phyloP scores from a whole-genome alignment of 371 early-diverging fungal species.

The Mortierella sp. region DNA sequence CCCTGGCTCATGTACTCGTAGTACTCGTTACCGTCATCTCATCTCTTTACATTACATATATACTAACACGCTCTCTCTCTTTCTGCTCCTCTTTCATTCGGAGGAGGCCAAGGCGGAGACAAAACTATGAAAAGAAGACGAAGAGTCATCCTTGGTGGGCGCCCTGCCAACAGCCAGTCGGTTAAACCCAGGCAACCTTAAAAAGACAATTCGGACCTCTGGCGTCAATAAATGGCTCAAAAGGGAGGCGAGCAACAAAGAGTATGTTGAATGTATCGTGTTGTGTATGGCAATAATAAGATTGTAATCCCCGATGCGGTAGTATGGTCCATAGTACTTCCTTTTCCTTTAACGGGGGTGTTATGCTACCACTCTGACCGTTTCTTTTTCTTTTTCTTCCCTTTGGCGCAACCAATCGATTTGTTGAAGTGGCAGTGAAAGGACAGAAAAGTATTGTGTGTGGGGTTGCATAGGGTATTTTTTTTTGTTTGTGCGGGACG shows the following conservation, averaged over 20 bases:
- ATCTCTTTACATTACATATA: background rate
- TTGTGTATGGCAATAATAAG: background rate
- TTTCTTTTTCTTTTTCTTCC: background rate
- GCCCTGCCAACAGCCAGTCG: constrained; percentile 8
- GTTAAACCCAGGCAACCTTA: constrained; percentile 9
- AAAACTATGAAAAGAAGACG: background rate
- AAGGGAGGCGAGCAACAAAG: background rate
- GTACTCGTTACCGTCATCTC: background rate
- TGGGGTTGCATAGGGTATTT: background rate
- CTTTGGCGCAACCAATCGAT: background rate
- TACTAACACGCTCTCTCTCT: background rate
- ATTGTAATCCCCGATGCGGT: background rate
- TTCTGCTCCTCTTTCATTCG: background rate
- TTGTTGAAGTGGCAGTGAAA: background rate
- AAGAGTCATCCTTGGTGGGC: constrained; percentile 7
- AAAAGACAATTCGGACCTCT: background rate
- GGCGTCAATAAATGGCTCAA: background rate
- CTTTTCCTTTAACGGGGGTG: background rate
- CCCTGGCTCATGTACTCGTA: background rate
- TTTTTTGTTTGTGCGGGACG: background rate
- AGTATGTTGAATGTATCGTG: background rate
- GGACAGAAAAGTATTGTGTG: background rate
- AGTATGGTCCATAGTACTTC: background rate
- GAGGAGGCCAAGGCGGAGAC: background rate
- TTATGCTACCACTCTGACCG: background rate